These are phyloP conservation scores for grape (Vitis vinifera) DNA, from an alignment of 164 flowering plant genomes.

Conservation along the genomic window ASM3070453v1 NC_081816.1:6228001-6228500, in stretches of 20 bases:
- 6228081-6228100: neutral
- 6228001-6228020: too few relatives aligned
- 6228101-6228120: neutral
- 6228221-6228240: neutral
- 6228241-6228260: neutral
- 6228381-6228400: constrained; percentile 60
- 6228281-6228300: neutral
- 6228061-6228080: too few relatives aligned
- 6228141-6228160: too few relatives aligned
- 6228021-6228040: too few relatives aligned
- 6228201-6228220: neutral
- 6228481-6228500: neutral
- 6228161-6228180: too few relatives aligned
- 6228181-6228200: too few relatives aligned
- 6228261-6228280: neutral
- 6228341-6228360: constrained; percentile 74
- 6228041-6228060: too few relatives aligned
- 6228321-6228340: neutral
- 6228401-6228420: constrained; percentile 87
- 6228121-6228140: neutral
- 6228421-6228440: constrained; percentile 96
- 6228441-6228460: constrained; percentile 47
- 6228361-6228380: constrained; percentile 71
- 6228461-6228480: neutral
- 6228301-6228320: neutral